phyloP scores from a whole-genome alignment of 257 asterid species.

The Anisodus acutangulus region DNA sequence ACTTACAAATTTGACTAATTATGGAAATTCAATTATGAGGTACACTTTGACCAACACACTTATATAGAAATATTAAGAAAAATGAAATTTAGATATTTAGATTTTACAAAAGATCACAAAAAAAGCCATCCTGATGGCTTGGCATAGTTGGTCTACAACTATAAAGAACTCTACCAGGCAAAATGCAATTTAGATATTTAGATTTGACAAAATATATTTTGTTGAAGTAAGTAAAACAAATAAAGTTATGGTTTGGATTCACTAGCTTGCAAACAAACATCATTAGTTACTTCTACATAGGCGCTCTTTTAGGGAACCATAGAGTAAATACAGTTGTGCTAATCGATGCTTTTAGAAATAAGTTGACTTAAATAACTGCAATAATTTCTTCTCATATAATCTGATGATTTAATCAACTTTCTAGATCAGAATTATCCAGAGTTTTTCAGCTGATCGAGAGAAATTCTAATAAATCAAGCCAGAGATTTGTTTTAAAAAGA shows the following conservation, averaged over 20 bases:
- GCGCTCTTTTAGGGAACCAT: neutral
- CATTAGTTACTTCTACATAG: neutral
- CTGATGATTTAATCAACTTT: neutral
- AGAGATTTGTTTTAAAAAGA: neutral
- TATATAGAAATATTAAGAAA: neutral
- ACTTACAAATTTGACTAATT: too few species aligned
- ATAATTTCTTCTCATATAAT: neutral
- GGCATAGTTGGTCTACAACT: too few species aligned
- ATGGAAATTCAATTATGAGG: neutral
- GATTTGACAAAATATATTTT: too few species aligned
- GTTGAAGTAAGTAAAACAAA: too few species aligned
- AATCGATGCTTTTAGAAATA: neutral
- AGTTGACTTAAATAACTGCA: neutral
- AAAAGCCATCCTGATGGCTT: too few species aligned
- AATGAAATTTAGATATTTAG: too few species aligned
- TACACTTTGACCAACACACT: too few species aligned
- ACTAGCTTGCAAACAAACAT: neutral
- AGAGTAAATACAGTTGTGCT: neutral
- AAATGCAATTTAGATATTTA: too few species aligned
- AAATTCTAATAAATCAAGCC: neutral
- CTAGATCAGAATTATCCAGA: neutral
- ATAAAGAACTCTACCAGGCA: too few species aligned
- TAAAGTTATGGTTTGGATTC: neutral
- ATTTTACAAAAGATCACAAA: too few species aligned
- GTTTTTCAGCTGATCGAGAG: neutral